A percentile compares a stretch with the other conserved stretches of the same genome.
Conservation (phyloP, 805 yeast species). For the Pichia deserticola region DNA sequence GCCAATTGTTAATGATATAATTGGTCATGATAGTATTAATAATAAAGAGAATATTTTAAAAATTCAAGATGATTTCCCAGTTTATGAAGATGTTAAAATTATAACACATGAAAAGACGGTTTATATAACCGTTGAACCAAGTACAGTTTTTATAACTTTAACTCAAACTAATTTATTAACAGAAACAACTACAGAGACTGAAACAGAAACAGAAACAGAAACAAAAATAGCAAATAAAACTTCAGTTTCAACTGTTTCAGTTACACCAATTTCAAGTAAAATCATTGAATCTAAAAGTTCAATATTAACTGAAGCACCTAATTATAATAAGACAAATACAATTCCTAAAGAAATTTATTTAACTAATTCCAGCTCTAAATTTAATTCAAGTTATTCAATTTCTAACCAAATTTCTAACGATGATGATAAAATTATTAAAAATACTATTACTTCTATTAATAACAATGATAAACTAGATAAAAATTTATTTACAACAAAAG, state of each 20-base stretch:
- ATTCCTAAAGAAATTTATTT: too few relatives aligned
- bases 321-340: too few relatives aligned
- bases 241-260: background rate
- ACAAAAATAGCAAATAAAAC: too few relatives aligned
- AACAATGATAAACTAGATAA: too few relatives aligned
- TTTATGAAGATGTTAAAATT: background rate
- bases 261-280: too few relatives aligned
- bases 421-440: too few relatives aligned
- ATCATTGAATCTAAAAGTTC: too few relatives aligned
- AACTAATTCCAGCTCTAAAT: too few relatives aligned
- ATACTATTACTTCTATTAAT: too few relatives aligned
- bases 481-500: background rate
- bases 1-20: background rate
- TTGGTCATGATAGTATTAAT: slow-evolving; percentile 3
- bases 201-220: background rate
- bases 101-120: slow-evolving; percentile 9
- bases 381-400: too few relatives aligned
- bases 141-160: slow-evolving; percentile 19
- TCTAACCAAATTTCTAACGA: too few relatives aligned
- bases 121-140: slow-evolving; percentile 21
- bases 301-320: too few relatives aligned
- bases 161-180: background rate
- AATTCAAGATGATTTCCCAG: slow-evolving; percentile 3
- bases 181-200: slow-evolving; percentile 1
- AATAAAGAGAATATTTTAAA: background rate